Conservation (phyloP, 441 rosid species). For the Euphorbia neoarborescens region DNA sequence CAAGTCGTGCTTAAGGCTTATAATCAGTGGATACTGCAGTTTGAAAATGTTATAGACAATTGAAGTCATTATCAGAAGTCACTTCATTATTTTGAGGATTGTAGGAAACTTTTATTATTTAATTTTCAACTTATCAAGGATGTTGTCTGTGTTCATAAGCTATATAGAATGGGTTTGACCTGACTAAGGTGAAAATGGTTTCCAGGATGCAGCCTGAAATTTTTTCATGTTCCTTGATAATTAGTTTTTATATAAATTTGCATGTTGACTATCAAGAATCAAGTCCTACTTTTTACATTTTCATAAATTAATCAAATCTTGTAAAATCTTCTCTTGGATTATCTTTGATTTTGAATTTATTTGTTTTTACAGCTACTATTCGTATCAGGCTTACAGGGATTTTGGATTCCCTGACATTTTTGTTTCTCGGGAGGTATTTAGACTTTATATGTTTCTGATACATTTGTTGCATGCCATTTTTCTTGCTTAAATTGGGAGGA, state of each 20-base stretch:
- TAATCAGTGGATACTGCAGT: neutral
- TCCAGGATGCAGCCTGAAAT: neutral
- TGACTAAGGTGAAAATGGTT: constrained; percentile 1
- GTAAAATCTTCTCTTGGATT: neutral
- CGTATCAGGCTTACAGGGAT: constrained; percentile 68
- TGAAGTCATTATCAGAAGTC: neutral
- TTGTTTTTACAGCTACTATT: constrained; percentile 61
- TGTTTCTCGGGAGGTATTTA: constrained; percentile 86
- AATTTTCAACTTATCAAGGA: neutral
- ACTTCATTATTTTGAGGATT: neutral
- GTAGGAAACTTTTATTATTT: neutral
- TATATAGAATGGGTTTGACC: neutral
- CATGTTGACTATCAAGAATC: neutral
- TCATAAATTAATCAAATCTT: constrained; percentile 2
- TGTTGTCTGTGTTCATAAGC: neutral
- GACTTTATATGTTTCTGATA: neutral
- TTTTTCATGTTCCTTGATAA: neutral
- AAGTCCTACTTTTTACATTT: neutral
- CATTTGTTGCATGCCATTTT: constrained; percentile 1
- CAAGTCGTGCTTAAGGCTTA: neutral
- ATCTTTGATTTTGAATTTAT: constrained; percentile 12
- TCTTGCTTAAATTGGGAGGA: neutral
- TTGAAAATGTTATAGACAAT: neutral
- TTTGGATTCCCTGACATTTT: constrained; percentile 80
- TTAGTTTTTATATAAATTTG: neutral